Percentiles rank a stretch among this genome's conserved stretches.
Conservation (phyloP, 305 asterid genomes). For the Fraxinus xanthoxyloides region DNA sequence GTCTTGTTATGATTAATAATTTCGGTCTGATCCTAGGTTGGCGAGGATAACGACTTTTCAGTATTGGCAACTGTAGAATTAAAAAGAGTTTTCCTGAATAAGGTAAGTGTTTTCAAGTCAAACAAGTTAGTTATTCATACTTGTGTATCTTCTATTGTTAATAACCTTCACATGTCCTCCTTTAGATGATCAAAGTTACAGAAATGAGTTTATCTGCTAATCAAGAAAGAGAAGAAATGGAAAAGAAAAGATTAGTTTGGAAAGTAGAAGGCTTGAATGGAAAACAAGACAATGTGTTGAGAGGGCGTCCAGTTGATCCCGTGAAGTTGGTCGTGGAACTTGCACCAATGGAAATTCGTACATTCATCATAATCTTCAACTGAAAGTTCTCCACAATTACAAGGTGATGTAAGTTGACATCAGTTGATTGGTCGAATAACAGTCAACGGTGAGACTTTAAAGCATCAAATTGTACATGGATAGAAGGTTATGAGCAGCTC, state of each 20-base stretch:
- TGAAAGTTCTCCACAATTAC: slow-evolving; percentile 22
- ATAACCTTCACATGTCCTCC: neutral
- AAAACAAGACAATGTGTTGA: slow-evolving; percentile 13
- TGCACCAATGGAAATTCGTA: slow-evolving; percentile 87
- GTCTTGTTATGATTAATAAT: neutral
- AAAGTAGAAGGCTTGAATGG: slow-evolving; percentile 54
- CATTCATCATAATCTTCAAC: slow-evolving; percentile 58
- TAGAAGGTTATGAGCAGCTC: neutral
- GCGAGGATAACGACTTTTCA: slow-evolving; percentile 90
- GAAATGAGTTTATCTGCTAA: slow-evolving; percentile 91
- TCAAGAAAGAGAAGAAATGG: slow-evolving; percentile 91
- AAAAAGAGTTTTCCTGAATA: slow-evolving; percentile 63
- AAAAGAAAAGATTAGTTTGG: slow-evolving; percentile 77
- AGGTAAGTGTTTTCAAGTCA: slow-evolving; percentile 38
- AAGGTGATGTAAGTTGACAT: slow-evolving; percentile 10
- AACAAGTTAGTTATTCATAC: neutral
- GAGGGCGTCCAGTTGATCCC: slow-evolving; percentile 79
- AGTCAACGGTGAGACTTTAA: neutral
- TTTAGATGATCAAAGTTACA: slow-evolving; percentile 55
- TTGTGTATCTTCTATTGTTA: neutral
- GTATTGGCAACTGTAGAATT: slow-evolving; percentile 62
- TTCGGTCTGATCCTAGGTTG: slow-evolving; percentile 46
- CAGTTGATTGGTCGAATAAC: neutral
- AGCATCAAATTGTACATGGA: neutral
- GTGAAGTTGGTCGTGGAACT: slow-evolving; percentile 62